Evolutionary conservation across 805 yeast species (phyloP).

Genomic region (Candida adriatica): DNA sequence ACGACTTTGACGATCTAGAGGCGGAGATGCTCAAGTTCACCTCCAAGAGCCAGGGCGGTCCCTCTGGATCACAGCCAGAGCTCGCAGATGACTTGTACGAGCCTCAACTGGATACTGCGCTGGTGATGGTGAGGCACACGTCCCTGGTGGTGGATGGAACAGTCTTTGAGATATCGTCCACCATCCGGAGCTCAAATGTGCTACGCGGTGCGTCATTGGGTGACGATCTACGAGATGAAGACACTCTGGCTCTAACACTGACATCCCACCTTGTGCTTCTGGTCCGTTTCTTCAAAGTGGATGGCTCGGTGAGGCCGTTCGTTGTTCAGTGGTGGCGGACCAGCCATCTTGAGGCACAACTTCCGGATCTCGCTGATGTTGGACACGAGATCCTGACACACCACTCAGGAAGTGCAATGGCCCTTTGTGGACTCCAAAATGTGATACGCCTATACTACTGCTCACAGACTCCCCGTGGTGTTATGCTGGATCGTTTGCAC

Average conservation of each 20-base stretch:
- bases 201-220: conserved; percentile 13
- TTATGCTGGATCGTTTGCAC: conserved; percentile 30
- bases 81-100: conserved; percentile 3
- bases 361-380: conserved; percentile 16
- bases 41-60: neutral
- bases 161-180: conserved; percentile 7
- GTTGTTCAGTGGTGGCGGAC: conserved; percentile 46
- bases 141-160: conserved; percentile 15
- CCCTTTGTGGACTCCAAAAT: conserved; percentile 31
- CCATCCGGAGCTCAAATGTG: conserved; percentile 14
- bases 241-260: conserved; percentile 33
- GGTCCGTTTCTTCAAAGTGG: conserved; percentile 28
- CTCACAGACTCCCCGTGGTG: conserved; percentile 31
- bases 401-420: conserved; percentile 31
- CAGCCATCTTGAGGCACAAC: conserved; percentile 10
- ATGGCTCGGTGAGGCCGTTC: conserved; percentile 27
- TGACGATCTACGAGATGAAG: conserved; percentile 20
- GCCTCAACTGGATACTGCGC: conserved; percentile 12
- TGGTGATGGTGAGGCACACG: conserved; percentile 11
- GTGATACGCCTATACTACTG: conserved; percentile 33
- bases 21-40: conserved; percentile 16
- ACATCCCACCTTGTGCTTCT: conserved; percentile 33
- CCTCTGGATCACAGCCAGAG: neutral
- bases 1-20: conserved; percentile 18
- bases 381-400: conserved; percentile 30